Conservation (phyloP, 768 basidiomycete species). For the Termitomyces heimii region DNA sequence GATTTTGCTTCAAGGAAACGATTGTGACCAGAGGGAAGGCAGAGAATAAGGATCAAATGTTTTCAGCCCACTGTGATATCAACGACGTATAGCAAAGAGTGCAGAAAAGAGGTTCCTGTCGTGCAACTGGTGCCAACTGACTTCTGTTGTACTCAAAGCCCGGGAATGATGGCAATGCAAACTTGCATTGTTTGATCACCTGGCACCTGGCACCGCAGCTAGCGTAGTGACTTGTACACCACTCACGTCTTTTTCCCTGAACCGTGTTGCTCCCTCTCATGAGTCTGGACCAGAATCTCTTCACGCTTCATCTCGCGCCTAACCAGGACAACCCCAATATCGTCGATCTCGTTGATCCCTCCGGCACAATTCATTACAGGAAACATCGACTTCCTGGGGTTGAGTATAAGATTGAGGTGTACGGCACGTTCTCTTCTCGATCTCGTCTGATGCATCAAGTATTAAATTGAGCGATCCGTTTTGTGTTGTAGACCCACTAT, state of each 20-base stretch:
- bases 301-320: conserved; percentile 65
- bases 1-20: neutral
- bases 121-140: neutral
- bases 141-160: neutral
- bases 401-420: conserved; percentile 61
- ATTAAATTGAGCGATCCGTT: neutral
- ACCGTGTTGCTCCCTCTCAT: conserved; percentile 27
- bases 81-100: neutral
- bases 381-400: conserved; percentile 54
- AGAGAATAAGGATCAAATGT: neutral
- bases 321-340: conserved; percentile 54
- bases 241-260: neutral
- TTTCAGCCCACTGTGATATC: neutral
- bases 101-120: neutral
- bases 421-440: conserved; percentile 36
- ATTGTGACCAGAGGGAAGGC: neutral
- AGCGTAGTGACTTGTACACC: conserved; percentile 3
- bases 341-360: conserved; percentile 64
- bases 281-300: conserved; percentile 84
- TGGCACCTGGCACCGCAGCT: conserved; percentile 7
- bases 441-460: neutral
- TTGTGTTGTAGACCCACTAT: conserved; percentile 53
- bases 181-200: conserved; percentile 5
- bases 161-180: conserved; percentile 4
- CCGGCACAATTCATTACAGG: conserved; percentile 62